Base-by-base conservation (phyloP, 495 filamentous ascomycete genomes). In the Durotheca rogersii region DNA sequence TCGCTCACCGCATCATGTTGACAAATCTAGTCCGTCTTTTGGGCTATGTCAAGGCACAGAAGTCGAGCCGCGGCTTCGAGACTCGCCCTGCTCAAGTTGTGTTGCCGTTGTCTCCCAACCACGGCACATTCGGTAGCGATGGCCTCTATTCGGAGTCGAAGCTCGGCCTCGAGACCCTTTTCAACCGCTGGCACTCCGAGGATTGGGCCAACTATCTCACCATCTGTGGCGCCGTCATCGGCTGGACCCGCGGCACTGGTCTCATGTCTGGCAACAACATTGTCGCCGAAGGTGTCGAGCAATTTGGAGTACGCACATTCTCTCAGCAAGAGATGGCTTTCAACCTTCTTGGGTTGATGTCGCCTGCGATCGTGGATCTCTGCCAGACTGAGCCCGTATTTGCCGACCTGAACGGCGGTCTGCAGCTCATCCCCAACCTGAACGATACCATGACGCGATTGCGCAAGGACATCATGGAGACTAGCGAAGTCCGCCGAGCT, bases 291-390 rank as follows among this genome's bases (percentile, higher is more conserved):
- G 94, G 92, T 38, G 87, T 99, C 43, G 93, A 99, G 73, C 87
- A 86, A 54, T 90, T 92, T 61, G 93, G 93, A 62, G 94, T 97
- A 11, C 88, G 94, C 53, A 99, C 93, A 3, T 99, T 99, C 75
- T 96, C 92, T 12, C 94, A 97, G 73, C 89, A 94, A 60, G 93
- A 99, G 71, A 99, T 99, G 93, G 93, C 93, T 2, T 97, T 99
- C 80, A 99, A 97, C 69, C 73, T 99, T 43, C 83, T 99, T 29
- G 92, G 93, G 46, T 82, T 99, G 37, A 96, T 99, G 93, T 83
- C 92, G 3, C 90, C 93, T 6, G 81, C 85, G 17, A 88, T 99
- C 51, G 91, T 95, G 58, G 90, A 97, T 62, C 81, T 99, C 21
- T 97, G 94, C 76, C 93, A 99, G 71, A 76, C 81, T 20, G 91